Evolutionary conservation across 345 rosid genomes (phyloP), one percentile per base, ranked within the genome.

Genomic region (Ceriops decandra): DNA sequence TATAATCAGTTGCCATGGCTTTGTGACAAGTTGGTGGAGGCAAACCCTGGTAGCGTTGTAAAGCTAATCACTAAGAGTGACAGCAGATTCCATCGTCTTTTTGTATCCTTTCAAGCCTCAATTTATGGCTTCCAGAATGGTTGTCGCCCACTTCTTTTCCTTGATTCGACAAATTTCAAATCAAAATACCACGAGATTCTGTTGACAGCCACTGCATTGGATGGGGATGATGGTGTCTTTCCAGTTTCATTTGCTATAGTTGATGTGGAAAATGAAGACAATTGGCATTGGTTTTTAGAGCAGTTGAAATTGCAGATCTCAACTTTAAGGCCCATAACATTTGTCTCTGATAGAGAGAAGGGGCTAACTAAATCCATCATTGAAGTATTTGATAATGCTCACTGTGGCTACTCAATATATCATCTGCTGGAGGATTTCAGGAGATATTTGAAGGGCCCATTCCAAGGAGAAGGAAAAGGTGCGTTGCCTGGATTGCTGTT

Each of bases 131-230:
- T 89, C 74, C 68, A 80, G 72, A 81, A 72, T 78, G 96, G 92
- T 68, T 93, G 98, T 61, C 83, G 97, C n/a, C 98, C 91, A 0
- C 87, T 93, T 77, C 75, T 93, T 72, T 91, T 89, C 74, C 95
- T 93, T 52, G 97, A 91, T 68, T 82, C 92, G 36, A 82, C 82
- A 22, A 74, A 85, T 0, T 62, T 93, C 64, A 89, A 83, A 78
- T 91, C 96, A 66, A 87, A 88, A 77, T 87, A 84, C 72, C 90
- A 88, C 59, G 98, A 91, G 84, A 68, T 84, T 49, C 70, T 93
- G 83, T 81, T 93, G 77, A 86, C 82, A 1, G 98, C 92, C 31
- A 85, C 90, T 74, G 92, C 92, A 51, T 68, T 90, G 57, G 98
- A 93, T 83, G 98, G 93, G 32, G 87, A 91, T 68, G 95, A 91